Evolutionary conservation across 1,284 basidiomycete species (phyloP), one percentile per base, ranked within the genome.

Genomic region (Volvariella surrecta): DNA sequence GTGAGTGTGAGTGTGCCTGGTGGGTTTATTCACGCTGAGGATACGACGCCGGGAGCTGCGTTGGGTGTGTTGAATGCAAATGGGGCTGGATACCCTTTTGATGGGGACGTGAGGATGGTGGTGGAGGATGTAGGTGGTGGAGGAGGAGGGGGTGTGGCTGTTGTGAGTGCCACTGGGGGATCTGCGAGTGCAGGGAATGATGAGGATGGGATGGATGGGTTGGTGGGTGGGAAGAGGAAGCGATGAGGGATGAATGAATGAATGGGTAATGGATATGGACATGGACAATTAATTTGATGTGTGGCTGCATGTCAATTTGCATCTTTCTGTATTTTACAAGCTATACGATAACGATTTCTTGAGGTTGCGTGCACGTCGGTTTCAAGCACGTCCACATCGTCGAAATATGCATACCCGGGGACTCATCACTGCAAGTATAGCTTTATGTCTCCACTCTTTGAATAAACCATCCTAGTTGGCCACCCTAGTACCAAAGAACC

Each of bases 221-320:
- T 24, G 3, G 16, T 41, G 8, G 40, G 40, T 7, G 40, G 40
- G 16, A 41, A 41, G 24, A 28, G 40, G 24, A 41, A 41, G 16
- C 40, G 40, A 31, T 41, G 22, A 32, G 15, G 7, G 34, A n/a
- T 8, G 6, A 4, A n/a, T 7, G 34, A 11, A 11, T 11, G 22
- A 32, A 35, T 8, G 34, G 34, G 7, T 35, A 4, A n/a, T 7
- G 34, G 24, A 11, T 11, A 6, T n/a, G n/a, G n/a, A n/a, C n/a
- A n/a, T n/a, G n/a, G n/a, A n/a, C n/a, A n/a, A n/a, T n/a, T n/a
- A n/a, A 28, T 6, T 28, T 28, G 24, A 28, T 28, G 24, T 28
- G 6, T 28, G 24, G 6, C 24, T 28, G 6, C 24, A 28, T n/a
- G n/a, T n/a, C n/a, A n/a, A n/a, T n/a, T n/a, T n/a, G n/a, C n/a